phyloP scores from a whole-genome alignment of 345 rosid genomes.

The Euclidium syriacum region DNA sequence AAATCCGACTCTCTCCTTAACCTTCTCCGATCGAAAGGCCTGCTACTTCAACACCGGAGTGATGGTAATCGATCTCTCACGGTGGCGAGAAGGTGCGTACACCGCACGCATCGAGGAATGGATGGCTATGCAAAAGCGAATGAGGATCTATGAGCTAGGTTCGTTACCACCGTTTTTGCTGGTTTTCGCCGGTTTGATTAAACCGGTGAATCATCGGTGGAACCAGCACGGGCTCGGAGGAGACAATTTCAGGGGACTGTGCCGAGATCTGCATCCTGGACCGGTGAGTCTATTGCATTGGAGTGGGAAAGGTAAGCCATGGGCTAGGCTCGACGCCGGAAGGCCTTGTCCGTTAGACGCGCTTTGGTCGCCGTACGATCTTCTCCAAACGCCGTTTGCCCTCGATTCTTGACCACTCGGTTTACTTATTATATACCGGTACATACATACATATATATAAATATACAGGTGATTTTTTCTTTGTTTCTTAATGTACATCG shows the following conservation, averaged over 20 bases:
- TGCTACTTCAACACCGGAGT: conserved; percentile 89
- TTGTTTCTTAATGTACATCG: conserved; percentile 14
- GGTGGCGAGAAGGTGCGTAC: conserved; percentile 75
- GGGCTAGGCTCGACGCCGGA: conserved; percentile 59
- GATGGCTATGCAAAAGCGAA: conserved; percentile 74
- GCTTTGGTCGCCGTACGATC: conserved; percentile 62
- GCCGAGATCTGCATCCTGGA: conserved; percentile 57
- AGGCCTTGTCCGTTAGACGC: conserved; percentile 64
- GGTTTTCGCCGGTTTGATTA: conserved; percentile 65
- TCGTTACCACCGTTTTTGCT: conserved; percentile 72
- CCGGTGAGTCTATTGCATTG: conserved; percentile 61
- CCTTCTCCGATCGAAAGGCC: conserved; percentile 48
- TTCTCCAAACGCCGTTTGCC: conserved; percentile 46
- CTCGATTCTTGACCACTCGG: conserved; percentile 42
- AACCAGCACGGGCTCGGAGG: conserved; percentile 76
- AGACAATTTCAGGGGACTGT: conserved; percentile 53
- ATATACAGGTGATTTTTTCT: conserved; percentile 10
- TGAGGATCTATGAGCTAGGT: conserved; percentile 73
- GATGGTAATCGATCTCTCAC: conserved; percentile 81
- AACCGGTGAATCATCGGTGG: conserved; percentile 75
- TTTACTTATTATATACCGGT: conserved; percentile 24
- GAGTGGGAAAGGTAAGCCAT: conserved; percentile 75
- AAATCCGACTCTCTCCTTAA: conserved; percentile 52
- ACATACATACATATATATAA: conserved; percentile 17
- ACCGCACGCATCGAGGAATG: conserved; percentile 75